Conservation (phyloP, 169 alveolate genomes). For the Eimeria tenella region DNA sequence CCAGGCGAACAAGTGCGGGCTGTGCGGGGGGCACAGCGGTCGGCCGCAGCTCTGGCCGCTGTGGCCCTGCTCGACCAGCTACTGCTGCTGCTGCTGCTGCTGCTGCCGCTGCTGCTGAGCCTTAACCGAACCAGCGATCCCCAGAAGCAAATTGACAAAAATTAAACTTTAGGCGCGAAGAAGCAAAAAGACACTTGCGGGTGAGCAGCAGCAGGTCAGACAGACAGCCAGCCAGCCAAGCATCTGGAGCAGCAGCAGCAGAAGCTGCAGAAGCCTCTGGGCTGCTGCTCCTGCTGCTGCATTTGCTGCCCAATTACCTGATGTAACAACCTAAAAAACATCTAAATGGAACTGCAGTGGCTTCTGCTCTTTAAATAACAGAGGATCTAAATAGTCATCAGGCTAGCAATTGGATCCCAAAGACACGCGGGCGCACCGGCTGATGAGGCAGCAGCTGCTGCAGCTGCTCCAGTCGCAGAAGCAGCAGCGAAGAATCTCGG, state of each 20-base stretch:
- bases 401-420: too few species aligned
- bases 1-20: background rate
- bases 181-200: background rate
- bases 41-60: too few species aligned
- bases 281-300: conserved; percentile 38
- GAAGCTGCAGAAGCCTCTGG: background rate
- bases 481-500: conserved; percentile 36
- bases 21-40: background rate
- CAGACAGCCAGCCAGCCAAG: background rate
- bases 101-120: conserved; percentile 20
- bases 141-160: background rate
- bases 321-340: too few species aligned
- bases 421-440: conserved; percentile 11
- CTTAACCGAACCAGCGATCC: background rate
- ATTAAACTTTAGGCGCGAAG: background rate
- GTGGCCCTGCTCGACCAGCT: conserved; percentile 12
- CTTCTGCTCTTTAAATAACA: too few species aligned
- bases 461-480: conserved; percentile 7
- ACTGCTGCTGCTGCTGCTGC: conserved; percentile 24
- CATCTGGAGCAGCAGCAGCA: conserved; percentile 21
- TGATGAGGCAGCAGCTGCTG: background rate
- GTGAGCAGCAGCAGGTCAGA: conserved; percentile 19
- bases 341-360: too few species aligned
- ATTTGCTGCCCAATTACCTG: too few species aligned
- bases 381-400: too few species aligned